Base-by-base conservation (phyloP, 805 yeast species). In the Spathaspora sp. region DNA sequence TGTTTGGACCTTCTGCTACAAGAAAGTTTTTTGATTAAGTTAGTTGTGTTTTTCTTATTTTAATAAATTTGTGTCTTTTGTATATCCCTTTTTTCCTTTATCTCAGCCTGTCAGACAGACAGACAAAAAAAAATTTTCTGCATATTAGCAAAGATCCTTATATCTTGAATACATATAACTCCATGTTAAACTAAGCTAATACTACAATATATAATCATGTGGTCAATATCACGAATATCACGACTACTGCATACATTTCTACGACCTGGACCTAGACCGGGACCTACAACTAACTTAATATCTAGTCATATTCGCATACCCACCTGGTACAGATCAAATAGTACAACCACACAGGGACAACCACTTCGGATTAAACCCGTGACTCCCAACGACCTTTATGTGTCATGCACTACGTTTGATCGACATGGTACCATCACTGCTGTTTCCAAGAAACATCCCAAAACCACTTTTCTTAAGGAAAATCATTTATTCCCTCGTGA, bases 1-100 rank as follows among this genome's bases (percentile, higher is more conserved):
- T 93, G 65, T 94, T 91, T 66, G 96, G 96, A 55, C 83, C 88
- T 52, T 86, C 97, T 16, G 70, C 80, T 51, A 73, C 93, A 51
- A 89, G 98, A 81, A 89, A 89, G 78, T 93, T 89, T 80, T 90
- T 90, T 65, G 96, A 91, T 65, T 92, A 80, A 64, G 14, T 19
- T 19, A 9, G 8, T 35, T 4, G 40, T 35, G 40, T 35, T 14
- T 35, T 11, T 35, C n/a, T 35, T n/a, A n/a, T 35, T 35, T 35
- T 7, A 23, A 23, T 23, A 14, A 3, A 14, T 16, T n/a, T 35
- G 40, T 35, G 11, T 35, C 11, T 35, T 16, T 35, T 16, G 18
- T 16, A 35, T 11, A 2, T 6, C 40, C 40, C 16, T 35, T 16
- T n/a, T 35, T 35, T 35, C 40, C 40, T 11, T 31, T 31, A 31